Conservation (phyloP, 2,329 filamentous ascomycete species). For the Simplicillium sp. region DNA sequence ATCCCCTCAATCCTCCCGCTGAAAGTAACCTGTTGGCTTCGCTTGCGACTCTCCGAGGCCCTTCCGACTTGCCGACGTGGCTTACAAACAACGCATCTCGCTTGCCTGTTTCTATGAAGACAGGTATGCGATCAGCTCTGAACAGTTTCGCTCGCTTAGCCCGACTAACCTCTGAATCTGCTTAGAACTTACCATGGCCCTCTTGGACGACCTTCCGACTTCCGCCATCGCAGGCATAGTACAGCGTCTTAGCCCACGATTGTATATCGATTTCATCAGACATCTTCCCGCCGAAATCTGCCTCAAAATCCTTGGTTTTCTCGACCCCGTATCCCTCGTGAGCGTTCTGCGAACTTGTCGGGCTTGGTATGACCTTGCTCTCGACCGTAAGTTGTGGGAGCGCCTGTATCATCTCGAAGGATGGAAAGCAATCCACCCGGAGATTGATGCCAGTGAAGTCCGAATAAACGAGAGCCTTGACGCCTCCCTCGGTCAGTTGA, state of each 20-base stretch:
- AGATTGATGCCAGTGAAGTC: slow-evolving; percentile 59
- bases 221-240: slow-evolving; percentile 74
- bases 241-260: slow-evolving; percentile 66
- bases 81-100: slow-evolving; percentile 38
- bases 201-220: slow-evolving; percentile 71
- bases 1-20: slow-evolving; percentile 42
- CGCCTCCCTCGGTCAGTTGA: slow-evolving; percentile 28
- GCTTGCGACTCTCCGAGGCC: slow-evolving; percentile 25
- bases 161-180: background rate
- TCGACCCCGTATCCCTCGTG: slow-evolving; percentile 73
- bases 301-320: slow-evolving; percentile 77
- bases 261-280: slow-evolving; percentile 86
- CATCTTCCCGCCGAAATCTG: slow-evolving; percentile 86
- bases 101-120: slow-evolving; percentile 39
- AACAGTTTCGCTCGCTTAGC: no score
- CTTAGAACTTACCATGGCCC: slow-evolving; percentile 68
- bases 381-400: slow-evolving; percentile 83
- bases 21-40: slow-evolving; percentile 20
- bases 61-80: slow-evolving; percentile 38
- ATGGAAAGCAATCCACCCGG: slow-evolving; percentile 62
- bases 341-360: slow-evolving; percentile 70
- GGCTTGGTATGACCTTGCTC: slow-evolving; percentile 70
- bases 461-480: slow-evolving; percentile 37
- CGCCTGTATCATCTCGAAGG: slow-evolving; percentile 75
- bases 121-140: slow-evolving; percentile 26